Percentiles rank a stretch among this genome's conserved stretches.
Evolutionary conservation across 192 early-diverging fungal species (phyloP).

Genomic region (Geranomyces variabilis): DNA sequence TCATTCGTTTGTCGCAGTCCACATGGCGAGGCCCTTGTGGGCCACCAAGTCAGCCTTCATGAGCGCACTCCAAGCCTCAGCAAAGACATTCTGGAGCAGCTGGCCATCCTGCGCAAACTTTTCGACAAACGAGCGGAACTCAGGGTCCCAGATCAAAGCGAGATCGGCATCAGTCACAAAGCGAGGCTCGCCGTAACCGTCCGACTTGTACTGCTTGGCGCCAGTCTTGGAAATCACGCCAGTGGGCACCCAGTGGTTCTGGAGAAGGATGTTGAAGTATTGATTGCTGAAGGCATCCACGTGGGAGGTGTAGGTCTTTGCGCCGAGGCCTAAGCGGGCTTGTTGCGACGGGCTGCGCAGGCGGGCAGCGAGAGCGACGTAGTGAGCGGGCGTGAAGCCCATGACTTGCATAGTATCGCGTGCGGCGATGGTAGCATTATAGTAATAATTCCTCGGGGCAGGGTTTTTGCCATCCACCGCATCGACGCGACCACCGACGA

Average conservation of each 20-base stretch:
- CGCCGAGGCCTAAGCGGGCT: conserved; percentile 21
- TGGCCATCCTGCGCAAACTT: not conserved
- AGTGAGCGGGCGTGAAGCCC: conserved; percentile 32
- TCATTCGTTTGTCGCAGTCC: too few relatives aligned
- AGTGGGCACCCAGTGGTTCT: conserved; percentile 28
- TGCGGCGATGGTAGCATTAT: conserved; percentile 12
- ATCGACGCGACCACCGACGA: conserved; percentile 36
- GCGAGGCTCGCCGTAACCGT: not conserved
- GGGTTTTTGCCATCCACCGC: conserved; percentile 28
- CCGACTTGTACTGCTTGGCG: conserved; percentile 13
- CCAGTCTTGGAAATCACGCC: conserved; percentile 8
- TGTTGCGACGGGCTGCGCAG: conserved; percentile 31
- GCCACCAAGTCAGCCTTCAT: conserved; percentile 4
- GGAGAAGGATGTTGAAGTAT: conserved; percentile 39
- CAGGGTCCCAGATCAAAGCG: not conserved
- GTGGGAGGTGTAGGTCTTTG: conserved; percentile 26
- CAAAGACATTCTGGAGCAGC: not conserved
- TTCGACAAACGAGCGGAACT: conserved; percentile 1
- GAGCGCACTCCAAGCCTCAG: not conserved
- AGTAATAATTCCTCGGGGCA: conserved; percentile 20
- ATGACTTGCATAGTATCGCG: conserved; percentile 26
- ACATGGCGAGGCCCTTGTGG: too few relatives aligned
- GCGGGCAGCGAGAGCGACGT: conserved; percentile 31
- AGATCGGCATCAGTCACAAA: conserved; percentile 13
- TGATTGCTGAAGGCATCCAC: conserved; percentile 27